These are phyloP conservation scores for Prototheca wickerhamii DNA, from an alignment of 163 green algal species.

Conservation along the genomic window DNA sequence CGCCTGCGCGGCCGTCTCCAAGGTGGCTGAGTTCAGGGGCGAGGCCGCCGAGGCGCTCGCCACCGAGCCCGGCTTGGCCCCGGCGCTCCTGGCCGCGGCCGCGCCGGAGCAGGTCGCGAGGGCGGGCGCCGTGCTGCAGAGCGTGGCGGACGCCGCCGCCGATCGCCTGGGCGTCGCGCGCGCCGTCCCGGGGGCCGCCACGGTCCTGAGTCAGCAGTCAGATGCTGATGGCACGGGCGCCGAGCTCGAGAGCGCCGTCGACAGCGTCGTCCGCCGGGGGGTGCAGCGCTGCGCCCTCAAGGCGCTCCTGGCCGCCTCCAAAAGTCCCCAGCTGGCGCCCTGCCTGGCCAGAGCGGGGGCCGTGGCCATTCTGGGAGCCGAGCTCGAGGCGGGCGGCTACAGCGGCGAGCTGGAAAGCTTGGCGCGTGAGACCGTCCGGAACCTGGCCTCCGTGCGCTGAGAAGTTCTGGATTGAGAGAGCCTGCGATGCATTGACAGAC, in stretches of 20 bases:
- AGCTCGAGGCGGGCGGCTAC: neutral
- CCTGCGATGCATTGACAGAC: too few species aligned
- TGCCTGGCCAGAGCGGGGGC: neutral
- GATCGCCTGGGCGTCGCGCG: neutral
- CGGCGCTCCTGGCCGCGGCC: neutral
- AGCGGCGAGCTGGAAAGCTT: neutral
- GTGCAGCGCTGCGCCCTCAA: conserved; percentile 1
- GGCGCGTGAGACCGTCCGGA: neutral
- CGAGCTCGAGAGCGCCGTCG: neutral
- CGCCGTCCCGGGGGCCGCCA: neutral
- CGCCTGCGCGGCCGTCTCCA: neutral
- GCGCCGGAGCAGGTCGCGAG: neutral
- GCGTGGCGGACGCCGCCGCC: neutral
- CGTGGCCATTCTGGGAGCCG: neutral
- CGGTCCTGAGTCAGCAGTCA: neutral
- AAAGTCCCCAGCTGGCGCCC: neutral
- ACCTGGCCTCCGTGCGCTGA: neutral
- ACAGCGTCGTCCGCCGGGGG: neutral
- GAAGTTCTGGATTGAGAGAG: too few species aligned
- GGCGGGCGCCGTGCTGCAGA: neutral
- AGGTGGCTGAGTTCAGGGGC: neutral
- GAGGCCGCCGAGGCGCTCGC: neutral
- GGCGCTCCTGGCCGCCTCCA: neutral
- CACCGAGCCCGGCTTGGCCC: neutral
- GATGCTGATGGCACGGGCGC: neutral